Conservation (phyloP, 1,284 basidiomycete species). For the Leccinum variabile region DNA sequence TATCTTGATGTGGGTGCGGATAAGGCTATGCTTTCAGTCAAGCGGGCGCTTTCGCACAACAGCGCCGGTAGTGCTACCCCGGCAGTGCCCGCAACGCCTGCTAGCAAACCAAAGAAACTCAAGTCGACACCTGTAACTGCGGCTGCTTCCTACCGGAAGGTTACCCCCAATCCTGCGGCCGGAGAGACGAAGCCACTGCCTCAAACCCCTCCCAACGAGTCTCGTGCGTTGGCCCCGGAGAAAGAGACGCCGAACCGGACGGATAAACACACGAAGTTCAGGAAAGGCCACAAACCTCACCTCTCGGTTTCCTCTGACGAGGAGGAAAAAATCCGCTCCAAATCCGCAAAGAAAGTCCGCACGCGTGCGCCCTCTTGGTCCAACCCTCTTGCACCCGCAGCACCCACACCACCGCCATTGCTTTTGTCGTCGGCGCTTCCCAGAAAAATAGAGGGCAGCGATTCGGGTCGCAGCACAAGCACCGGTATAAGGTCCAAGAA, state of each 20-base stretch:
- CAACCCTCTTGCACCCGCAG: slow-evolving; percentile 6
- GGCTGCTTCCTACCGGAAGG: slow-evolving; percentile 9
- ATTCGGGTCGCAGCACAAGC: slow-evolving; percentile 21
- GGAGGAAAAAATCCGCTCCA: slow-evolving; percentile 64
- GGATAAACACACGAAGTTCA: slow-evolving; percentile 20
- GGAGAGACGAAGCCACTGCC: slow-evolving; percentile 17
- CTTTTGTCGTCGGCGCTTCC: slow-evolving; percentile 27
- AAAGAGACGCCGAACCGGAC: slow-evolving; percentile 27
- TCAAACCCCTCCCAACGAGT: slow-evolving; percentile 29
- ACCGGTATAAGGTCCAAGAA: slow-evolving; percentile 23
- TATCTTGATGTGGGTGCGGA: slow-evolving; percentile 9
- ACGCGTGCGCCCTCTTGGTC: slow-evolving; percentile 37
- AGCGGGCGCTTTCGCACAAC: slow-evolving; percentile 54
- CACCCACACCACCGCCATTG: slow-evolving; percentile 17
- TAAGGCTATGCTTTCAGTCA: slow-evolving; percentile 27
- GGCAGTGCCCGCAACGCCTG: slow-evolving; percentile 12
- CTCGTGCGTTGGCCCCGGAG: slow-evolving; percentile 11
- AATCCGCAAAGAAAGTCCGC: slow-evolving; percentile 62
- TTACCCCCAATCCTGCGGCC: background rate
- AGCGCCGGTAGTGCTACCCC: slow-evolving; percentile 18
- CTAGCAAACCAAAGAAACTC: slow-evolving; percentile 23
- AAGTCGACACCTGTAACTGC: slow-evolving; percentile 9
- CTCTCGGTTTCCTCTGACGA: slow-evolving; percentile 68
- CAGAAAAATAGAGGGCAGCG: slow-evolving; percentile 14
- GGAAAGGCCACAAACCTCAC: slow-evolving; percentile 34